Conservation (phyloP, 192 early-diverging fungal species). For the Backusella australiensis region DNA sequence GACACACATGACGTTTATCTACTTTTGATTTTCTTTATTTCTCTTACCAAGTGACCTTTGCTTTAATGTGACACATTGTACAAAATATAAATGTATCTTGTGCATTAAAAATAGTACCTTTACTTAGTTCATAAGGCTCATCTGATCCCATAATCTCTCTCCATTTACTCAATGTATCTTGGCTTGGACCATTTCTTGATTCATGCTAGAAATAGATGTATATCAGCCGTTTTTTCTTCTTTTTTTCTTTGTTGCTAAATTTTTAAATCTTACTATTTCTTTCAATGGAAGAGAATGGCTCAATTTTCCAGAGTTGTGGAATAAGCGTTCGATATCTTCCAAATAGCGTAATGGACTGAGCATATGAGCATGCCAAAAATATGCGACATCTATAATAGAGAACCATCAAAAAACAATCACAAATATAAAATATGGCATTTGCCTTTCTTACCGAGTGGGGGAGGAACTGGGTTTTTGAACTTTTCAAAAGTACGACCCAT, state of each 20-base stretch:
- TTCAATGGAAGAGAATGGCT: not conserved
- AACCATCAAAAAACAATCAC: not conserved
- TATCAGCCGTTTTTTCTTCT: not conserved
- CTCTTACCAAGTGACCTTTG: slow-evolving; percentile 2
- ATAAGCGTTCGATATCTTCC: not conserved
- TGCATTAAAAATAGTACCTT: not conserved
- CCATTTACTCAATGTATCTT: not conserved
- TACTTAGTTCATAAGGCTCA: not conserved
- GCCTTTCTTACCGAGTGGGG: not conserved
- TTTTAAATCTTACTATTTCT: not conserved
- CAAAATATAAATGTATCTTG: not conserved
- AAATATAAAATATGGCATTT: no score
- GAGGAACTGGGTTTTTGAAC: not conserved
- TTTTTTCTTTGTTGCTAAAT: not conserved
- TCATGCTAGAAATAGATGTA: not conserved
- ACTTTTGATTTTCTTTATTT: not conserved
- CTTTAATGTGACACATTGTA: slow-evolving; percentile 8
- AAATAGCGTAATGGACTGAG: not conserved
- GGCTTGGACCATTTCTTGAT: not conserved
- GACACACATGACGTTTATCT: not conserved
- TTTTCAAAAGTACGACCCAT: not conserved
- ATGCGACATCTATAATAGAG: not conserved
- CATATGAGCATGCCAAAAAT: slow-evolving; percentile 2
- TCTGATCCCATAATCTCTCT: slow-evolving; percentile 1
- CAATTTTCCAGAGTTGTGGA: not conserved